Percentiles rank a stretch among this genome's conserved stretches.
These are phyloP conservation scores for Hortiboletus flavorubellus DNA, from an alignment of 768 basidiomycete genomes.

Conservation along the genomic window DNA sequence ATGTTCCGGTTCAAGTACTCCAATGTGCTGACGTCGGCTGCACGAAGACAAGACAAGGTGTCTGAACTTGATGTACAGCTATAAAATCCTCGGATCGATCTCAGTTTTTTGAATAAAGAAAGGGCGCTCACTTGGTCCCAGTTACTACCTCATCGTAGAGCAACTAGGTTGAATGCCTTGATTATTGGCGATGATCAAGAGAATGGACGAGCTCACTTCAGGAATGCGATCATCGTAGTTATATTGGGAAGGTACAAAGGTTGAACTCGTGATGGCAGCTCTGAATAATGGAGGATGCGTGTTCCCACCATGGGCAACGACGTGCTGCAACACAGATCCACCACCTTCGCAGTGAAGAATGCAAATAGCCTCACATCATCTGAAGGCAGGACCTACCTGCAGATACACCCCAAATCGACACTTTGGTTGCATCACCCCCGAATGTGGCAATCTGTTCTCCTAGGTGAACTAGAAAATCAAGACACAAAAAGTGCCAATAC, in stretches of 20 bases:
- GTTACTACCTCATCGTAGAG: background rate
- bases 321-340: constrained; percentile 9
- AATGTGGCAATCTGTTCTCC: background rate
- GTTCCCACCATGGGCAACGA: constrained; percentile 2
- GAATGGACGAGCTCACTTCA: background rate
- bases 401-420: constrained; percentile 9
- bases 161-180: background rate
- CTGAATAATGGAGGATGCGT: constrained; percentile 5
- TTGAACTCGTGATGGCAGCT: constrained; percentile 9
- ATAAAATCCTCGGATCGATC: background rate
- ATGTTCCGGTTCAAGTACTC: background rate
- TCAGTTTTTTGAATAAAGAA: too few relatives aligned
- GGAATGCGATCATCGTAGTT: constrained; percentile 4
- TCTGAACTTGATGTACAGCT: constrained; percentile 1
- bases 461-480: background rate
- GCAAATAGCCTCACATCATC: background rate
- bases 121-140: background rate
- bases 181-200: background rate
- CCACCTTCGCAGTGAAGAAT: background rate
- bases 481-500: background rate
- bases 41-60: constrained; percentile 6
- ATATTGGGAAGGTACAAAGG: constrained; percentile 4
- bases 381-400: background rate
- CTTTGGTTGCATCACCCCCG: constrained; percentile 1
- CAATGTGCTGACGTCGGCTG: background rate